phyloP scores from a whole-genome alignment of 805 yeast species.

The Myxozyma lipomycoides region DNA sequence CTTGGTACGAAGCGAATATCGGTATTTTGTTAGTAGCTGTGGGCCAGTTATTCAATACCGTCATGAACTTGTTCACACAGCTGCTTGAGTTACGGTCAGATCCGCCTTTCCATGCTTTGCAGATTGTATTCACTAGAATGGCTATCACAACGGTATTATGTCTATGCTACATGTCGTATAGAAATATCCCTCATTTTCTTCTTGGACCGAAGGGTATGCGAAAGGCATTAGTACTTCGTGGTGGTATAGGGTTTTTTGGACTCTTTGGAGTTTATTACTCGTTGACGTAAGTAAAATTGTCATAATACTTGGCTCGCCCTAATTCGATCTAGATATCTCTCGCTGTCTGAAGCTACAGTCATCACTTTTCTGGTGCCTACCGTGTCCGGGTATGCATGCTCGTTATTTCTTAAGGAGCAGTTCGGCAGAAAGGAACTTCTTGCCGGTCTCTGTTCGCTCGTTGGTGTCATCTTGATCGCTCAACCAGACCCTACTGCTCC shows the following conservation, averaged over 20 bases:
- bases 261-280: conserved; percentile 77
- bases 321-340: conserved; percentile 44
- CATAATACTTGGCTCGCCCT: background rate
- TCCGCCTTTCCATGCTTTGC: conserved; percentile 71
- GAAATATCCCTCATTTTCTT: conserved; percentile 55
- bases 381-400: conserved; percentile 70
- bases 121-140: conserved; percentile 77
- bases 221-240: conserved; percentile 54
- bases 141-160: conserved; percentile 61
- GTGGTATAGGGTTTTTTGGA: conserved; percentile 71
- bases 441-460: conserved; percentile 63
- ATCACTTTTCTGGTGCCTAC: conserved; percentile 76
- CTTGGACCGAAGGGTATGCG: conserved; percentile 65
- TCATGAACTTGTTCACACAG: conserved; percentile 73
- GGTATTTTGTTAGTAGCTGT: conserved; percentile 58
- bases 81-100: conserved; percentile 49
- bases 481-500: conserved; percentile 48
- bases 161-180: conserved; percentile 49
- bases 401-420: conserved; percentile 59
- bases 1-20: conserved; percentile 34
- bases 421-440: conserved; percentile 63
- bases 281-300: conserved; percentile 40
- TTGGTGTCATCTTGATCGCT: conserved; percentile 77
- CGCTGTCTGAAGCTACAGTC: conserved; percentile 76
- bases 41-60: conserved; percentile 69